Conservation (phyloP, 768 basidiomycete species). For the Glaciozyma antarctica region DNA sequence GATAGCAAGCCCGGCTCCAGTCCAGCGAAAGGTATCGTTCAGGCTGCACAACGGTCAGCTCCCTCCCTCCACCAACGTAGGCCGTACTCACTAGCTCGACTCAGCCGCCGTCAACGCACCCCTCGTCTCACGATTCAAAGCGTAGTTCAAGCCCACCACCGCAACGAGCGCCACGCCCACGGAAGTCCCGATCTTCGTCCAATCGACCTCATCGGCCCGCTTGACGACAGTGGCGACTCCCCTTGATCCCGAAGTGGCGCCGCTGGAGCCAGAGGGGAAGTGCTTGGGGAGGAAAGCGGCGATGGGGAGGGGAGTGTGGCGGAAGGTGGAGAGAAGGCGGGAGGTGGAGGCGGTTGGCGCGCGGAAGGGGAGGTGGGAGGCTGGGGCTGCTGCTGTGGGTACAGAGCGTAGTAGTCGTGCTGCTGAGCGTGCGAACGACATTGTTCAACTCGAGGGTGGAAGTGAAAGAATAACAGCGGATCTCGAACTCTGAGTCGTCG, state of each 20-base stretch:
- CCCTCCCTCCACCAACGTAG: conserved; percentile 50
- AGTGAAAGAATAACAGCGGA: not conserved
- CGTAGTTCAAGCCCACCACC: conserved; percentile 27
- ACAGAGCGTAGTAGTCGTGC: not conserved
- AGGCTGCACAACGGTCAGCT: not conserved
- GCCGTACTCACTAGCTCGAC: conserved; percentile 12
- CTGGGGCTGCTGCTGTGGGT: not conserved
- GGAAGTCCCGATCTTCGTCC: conserved; percentile 15
- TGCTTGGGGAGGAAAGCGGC: too few relatives aligned
- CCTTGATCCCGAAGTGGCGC: not conserved
- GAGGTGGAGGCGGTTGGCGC: not conserved
- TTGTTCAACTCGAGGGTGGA: not conserved
- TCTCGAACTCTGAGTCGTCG: too few relatives aligned
- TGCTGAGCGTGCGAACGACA: not conserved
- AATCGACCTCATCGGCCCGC: conserved; percentile 1
- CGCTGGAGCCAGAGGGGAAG: too few relatives aligned
- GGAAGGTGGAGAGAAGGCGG: not conserved
- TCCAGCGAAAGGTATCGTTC: conserved; percentile 50
- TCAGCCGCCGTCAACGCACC: conserved; percentile 24
- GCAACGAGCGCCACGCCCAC: conserved; percentile 17
- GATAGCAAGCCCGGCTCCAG: conserved; percentile 64
- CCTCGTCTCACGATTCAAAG: conserved; percentile 30
- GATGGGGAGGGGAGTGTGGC: not conserved
- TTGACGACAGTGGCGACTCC: not conserved
- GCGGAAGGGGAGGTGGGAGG: not conserved